Percentiles rank a stretch among this genome's conserved stretches.
phyloP scores from a whole-genome alignment of 306 rosid genomes.

The Trifolium repens region DNA sequence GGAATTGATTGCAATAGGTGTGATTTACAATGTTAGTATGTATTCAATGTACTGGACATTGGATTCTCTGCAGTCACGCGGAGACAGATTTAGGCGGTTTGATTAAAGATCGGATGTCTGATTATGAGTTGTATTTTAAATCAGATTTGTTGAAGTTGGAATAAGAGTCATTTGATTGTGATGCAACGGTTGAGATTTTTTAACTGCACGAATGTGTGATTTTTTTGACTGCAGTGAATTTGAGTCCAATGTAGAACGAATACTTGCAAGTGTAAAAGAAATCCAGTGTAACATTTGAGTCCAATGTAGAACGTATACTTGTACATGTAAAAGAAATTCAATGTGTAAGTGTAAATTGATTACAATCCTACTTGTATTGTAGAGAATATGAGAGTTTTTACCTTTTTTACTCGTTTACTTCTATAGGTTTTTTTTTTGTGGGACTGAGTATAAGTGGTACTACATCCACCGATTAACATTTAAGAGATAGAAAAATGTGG shows the following conservation, averaged over 20 bases:
- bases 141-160: background rate
- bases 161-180: background rate
- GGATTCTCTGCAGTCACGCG: background rate
- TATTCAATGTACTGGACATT: background rate
- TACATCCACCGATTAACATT: too few species aligned
- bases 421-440: too few species aligned
- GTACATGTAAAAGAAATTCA: conserved; percentile 3
- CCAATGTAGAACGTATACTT: conserved; percentile 1
- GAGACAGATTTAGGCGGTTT: background rate
- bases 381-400: background rate
- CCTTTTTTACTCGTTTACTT: background rate
- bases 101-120: background rate
- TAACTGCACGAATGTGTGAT: background rate
- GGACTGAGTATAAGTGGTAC: too few species aligned
- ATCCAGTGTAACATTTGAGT: background rate
- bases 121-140: background rate
- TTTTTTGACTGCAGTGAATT: background rate
- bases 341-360: background rate
- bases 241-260: background rate
- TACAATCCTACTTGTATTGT: background rate
- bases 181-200: background rate
- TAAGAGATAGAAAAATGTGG: too few species aligned
- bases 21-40: background rate
- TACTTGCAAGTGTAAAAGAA: conserved; percentile 5
- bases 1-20: background rate